These are phyloP conservation scores for Cryptococcus wingfieldii DNA, from an alignment of 1,284 basidiomycete species.

Conservation along the genomic window DNA sequence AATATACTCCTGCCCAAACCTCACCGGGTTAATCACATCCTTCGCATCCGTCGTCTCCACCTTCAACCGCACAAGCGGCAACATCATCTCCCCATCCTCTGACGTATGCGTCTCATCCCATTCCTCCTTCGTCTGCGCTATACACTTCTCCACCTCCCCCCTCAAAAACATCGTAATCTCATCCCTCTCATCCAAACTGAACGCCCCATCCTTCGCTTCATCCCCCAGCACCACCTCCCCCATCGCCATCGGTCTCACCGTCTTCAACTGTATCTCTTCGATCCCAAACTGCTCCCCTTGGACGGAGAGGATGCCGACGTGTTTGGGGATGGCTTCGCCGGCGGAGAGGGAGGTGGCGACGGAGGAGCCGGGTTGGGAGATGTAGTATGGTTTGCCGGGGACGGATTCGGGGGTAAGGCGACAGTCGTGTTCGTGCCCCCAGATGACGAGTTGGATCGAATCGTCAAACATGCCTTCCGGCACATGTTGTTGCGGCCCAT, in stretches of 20 bases:
- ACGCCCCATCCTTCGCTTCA: constrained; percentile 62
- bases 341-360: constrained; percentile 90
- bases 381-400: constrained; percentile 83
- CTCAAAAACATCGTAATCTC: constrained; percentile 76
- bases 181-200: constrained; percentile 74
- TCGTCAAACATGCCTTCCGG: constrained; percentile 98
- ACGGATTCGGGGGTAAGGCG: constrained; percentile 85
- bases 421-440: constrained; percentile 99
- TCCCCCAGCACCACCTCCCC: constrained; percentile 73
- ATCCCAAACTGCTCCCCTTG: constrained; percentile 82
- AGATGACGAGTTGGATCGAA: constrained; percentile 85
- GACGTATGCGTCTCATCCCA: constrained; percentile 73
- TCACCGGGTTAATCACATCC: constrained; percentile 89
- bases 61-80: constrained; percentile 85
- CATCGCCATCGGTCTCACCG: constrained; percentile 92
- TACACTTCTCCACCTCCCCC: constrained; percentile 69
- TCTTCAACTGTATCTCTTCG: constrained; percentile 78
- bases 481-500: constrained; percentile 86
- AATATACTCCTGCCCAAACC: constrained; percentile 93
- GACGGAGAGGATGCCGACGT: constrained; percentile 80
- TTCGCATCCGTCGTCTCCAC: constrained; percentile 86
- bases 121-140: constrained; percentile 65
- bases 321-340: constrained; percentile 75
- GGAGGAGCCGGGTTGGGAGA: constrained; percentile 91
- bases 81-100: constrained; percentile 59